These are phyloP conservation scores for Hortiboletus flavorubellus DNA, from an alignment of 768 basidiomycete genomes.

Conservation along the genomic window DNA sequence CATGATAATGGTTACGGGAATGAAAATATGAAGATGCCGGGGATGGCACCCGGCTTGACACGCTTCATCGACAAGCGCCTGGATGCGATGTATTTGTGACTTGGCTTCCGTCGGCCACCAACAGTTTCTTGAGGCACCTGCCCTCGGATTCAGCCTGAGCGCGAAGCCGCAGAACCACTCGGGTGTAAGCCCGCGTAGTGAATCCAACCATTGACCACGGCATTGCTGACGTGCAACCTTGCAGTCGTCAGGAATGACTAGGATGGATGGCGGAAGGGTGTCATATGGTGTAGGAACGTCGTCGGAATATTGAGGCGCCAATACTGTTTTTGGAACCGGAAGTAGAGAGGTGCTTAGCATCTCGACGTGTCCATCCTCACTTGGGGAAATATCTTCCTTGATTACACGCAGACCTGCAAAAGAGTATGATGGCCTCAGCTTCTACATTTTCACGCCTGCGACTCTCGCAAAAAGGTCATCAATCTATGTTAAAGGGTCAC, in stretches of 20 bases:
- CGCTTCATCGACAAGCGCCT: constrained; percentile 35
- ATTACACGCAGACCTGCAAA: background rate
- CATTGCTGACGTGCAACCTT: constrained; percentile 38
- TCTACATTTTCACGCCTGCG: constrained; percentile 50
- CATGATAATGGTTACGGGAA: constrained; percentile 41
- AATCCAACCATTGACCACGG: constrained; percentile 42
- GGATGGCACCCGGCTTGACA: constrained; percentile 65
- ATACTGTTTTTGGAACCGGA: background rate
- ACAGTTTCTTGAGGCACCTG: constrained; percentile 17
- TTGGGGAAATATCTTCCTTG: background rate
- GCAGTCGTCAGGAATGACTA: constrained; percentile 37
- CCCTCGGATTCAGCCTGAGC: constrained; percentile 70
- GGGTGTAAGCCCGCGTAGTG: constrained; percentile 71
- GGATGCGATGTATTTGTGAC: constrained; percentile 4
- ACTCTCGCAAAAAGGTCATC: constrained; percentile 49
- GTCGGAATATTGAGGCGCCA: background rate
- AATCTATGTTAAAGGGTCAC: constrained; percentile 28
- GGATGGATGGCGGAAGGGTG: background rate
- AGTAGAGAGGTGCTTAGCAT: background rate
- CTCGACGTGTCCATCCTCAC: constrained; percentile 12
- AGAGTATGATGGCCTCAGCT: constrained; percentile 8
- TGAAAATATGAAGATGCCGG: constrained; percentile 41
- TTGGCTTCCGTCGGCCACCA: background rate
- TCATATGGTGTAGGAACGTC: background rate
- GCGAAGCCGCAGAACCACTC: constrained; percentile 75